A percentile compares a stretch with the other conserved stretches of the same genome.
Evolutionary conservation across 2,329 filamentous ascomycete species (phyloP).

Genomic region (Hypomyces rosellus): DNA sequence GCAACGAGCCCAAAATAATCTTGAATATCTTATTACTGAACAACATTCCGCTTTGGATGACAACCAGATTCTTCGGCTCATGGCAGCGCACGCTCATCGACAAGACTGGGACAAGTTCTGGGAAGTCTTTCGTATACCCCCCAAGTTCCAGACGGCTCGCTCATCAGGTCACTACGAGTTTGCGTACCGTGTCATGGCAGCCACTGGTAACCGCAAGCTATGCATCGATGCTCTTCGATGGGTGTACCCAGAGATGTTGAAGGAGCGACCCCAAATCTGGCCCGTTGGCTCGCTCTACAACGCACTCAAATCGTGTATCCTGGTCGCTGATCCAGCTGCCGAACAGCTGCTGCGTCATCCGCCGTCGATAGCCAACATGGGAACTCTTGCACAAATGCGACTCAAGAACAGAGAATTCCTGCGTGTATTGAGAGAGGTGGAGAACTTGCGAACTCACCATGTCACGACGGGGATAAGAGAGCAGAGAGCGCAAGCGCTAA

Average conservation of each 20-base stretch:
- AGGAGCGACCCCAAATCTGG: constrained; percentile 45
- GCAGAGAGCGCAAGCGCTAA: constrained; percentile 12
- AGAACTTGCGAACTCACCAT: constrained; percentile 16
- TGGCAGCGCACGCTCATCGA: constrained; percentile 40
- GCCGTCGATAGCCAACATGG: constrained; percentile 5
- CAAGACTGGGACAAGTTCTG: constrained; percentile 52
- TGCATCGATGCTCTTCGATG: constrained; percentile 45
- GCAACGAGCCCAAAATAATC: constrained; percentile 34
- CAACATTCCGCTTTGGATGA: constrained; percentile 31
- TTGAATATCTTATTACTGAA: constrained; percentile 40
- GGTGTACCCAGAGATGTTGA: constrained; percentile 53
- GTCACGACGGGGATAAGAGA: constrained; percentile 11
- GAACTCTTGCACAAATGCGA: constrained; percentile 15
- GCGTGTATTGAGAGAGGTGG: constrained; percentile 26
- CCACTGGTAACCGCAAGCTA: constrained; percentile 33
- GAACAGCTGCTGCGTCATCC: constrained; percentile 23
- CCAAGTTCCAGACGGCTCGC: constrained; percentile 43
- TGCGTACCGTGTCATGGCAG: constrained; percentile 44
- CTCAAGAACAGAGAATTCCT: constrained; percentile 28
- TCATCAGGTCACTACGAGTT: constrained; percentile 48
- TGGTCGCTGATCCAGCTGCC: constrained; percentile 47
- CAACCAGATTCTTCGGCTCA: constrained; percentile 35
- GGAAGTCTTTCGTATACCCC: constrained; percentile 51
- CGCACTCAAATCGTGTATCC: constrained; percentile 48
- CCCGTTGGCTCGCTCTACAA: constrained; percentile 38